phyloP scores from a whole-genome alignment of 202 grass and related monocot genomes.

The Cymbopogon flexuosus region DNA sequence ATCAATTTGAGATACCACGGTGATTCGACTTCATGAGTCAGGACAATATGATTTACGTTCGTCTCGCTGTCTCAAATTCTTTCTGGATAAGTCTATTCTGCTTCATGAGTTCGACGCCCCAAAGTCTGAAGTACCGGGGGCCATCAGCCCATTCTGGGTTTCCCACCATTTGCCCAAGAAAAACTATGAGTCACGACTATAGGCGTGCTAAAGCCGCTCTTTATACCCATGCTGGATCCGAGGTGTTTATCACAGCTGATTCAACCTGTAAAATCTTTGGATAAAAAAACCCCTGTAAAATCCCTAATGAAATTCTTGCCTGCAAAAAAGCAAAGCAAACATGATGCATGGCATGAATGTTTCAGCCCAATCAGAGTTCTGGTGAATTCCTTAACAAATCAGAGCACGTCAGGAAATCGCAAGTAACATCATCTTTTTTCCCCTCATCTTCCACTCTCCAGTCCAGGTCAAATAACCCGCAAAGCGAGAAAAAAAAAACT shows the following conservation, averaged over 20 bases:
- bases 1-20: too few relatives aligned
- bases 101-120: not conserved
- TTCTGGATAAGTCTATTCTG: not conserved
- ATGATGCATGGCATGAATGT: not conserved
- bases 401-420: not conserved
- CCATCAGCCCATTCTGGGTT: not conserved
- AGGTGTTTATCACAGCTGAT: not conserved
- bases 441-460: not conserved
- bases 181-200: too few relatives aligned
- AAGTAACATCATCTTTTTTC: not conserved
- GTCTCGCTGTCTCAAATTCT: not conserved
- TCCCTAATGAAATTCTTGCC: not conserved
- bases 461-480: conserved; percentile 18
- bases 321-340: not conserved
- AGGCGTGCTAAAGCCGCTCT: not conserved
- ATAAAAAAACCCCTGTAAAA: not conserved
- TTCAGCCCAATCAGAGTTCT: not conserved
- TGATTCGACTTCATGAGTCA: too few relatives aligned
- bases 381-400: not conserved
- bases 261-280: not conserved
- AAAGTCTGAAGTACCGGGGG: not conserved
- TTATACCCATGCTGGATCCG: not conserved
- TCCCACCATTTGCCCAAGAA: too few relatives aligned
- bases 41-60: too few relatives aligned
- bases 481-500: not conserved